phyloP scores from a whole-genome alignment of 2,329 filamentous ascomycete genomes.

The Botryotinia calthae region DNA sequence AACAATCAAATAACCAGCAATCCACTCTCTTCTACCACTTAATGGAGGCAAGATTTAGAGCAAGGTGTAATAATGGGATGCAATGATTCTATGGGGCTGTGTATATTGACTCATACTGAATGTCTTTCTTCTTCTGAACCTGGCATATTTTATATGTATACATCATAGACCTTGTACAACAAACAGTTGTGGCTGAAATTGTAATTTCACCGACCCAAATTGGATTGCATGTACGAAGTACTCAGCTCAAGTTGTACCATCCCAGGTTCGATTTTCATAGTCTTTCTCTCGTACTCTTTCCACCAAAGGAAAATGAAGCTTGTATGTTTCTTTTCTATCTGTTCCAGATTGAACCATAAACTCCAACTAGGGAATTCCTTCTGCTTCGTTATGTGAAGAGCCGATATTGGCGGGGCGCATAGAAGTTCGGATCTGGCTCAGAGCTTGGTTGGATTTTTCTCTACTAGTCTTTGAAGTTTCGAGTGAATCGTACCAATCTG shows the following conservation, averaged over 20 bases:
- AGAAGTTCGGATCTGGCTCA: background rate
- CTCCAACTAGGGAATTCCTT: background rate
- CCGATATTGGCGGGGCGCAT: no score
- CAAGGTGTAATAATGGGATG: background rate
- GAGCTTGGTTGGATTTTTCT: background rate
- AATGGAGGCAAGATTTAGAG: slow-evolving; percentile 34
- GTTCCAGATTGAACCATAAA: background rate
- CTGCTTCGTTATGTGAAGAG: background rate
- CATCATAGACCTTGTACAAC: background rate
- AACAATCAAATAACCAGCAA: slow-evolving; percentile 27
- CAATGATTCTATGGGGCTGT: background rate
- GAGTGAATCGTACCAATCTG: background rate
- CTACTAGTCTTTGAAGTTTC: background rate
- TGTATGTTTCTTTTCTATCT: background rate
- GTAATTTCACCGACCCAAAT: background rate
- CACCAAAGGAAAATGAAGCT: background rate
- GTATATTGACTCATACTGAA: background rate
- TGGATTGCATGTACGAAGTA: background rate
- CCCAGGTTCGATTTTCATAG: background rate
- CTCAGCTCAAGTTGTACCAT: background rate
- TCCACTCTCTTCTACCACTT: slow-evolving; percentile 33
- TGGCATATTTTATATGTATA: background rate
- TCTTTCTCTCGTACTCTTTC: background rate
- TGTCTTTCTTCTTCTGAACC: background rate
- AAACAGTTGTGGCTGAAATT: background rate